These are phyloP conservation scores for Suillus plorans DNA, from an alignment of 768 basidiomycete genomes.

Conservation along the genomic window DNA sequence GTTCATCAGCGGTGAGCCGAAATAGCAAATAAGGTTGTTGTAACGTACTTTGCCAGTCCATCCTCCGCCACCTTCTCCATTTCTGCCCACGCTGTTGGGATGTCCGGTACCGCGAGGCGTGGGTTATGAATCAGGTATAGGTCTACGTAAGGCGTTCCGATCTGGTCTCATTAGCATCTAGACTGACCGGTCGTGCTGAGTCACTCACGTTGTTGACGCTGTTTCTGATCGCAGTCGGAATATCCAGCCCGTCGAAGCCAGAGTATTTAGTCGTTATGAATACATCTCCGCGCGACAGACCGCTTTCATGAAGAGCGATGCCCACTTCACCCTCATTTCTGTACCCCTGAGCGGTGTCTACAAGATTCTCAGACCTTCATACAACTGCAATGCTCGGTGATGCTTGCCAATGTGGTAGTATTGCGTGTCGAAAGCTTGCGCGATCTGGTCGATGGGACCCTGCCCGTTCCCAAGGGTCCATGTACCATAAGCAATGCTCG, in stretches of 20 bases:
- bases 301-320: conserved; percentile 44
- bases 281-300: conserved; percentile 52
- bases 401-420: conserved; percentile 61
- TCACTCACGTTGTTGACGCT: conserved; percentile 53
- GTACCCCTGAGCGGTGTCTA: conserved; percentile 64
- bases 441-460: conserved; percentile 50
- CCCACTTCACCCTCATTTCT: conserved; percentile 56
- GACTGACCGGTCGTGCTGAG: neutral
- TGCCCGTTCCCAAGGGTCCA: conserved; percentile 64
- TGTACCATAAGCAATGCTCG: conserved; percentile 61
- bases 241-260: conserved; percentile 51
- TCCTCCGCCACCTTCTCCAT: conserved; percentile 57
- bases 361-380: neutral
- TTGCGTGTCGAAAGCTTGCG: conserved; percentile 60
- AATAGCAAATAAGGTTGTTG: conserved; percentile 5
- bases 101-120: conserved; percentile 52
- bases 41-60: conserved; percentile 54
- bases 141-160: conserved; percentile 65
- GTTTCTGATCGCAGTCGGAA: conserved; percentile 53
- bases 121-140: conserved; percentile 71
- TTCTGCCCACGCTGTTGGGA: conserved; percentile 60
- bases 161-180: conserved; percentile 33
- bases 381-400: neutral
- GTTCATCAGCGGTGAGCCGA: neutral
- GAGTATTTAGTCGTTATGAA: conserved; percentile 71